Evolutionary conservation across 2,329 filamentous ascomycete species (phyloP).

Genomic region (Biscogniauxia mediterranea): DNA sequence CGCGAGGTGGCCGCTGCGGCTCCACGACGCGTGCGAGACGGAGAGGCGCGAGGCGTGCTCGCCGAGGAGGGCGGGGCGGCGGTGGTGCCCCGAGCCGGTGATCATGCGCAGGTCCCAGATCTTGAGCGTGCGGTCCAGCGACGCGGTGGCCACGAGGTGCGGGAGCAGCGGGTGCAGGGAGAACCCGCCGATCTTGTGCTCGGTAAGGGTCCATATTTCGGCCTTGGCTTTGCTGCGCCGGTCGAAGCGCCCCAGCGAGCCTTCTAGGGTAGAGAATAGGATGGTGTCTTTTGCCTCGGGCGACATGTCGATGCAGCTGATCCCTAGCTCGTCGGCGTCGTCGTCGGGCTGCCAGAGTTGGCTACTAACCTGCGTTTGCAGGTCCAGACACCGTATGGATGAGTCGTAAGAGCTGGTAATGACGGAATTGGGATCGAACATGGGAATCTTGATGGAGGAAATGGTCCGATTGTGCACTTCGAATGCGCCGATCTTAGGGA

Average conservation of each 20-base stretch:
- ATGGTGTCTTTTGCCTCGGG: constrained; percentile 68
- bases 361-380: constrained; percentile 74
- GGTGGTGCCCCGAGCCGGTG: constrained; percentile 56
- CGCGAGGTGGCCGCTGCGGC: constrained; percentile 77
- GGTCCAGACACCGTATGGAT: constrained; percentile 81
- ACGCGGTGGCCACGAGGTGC: constrained; percentile 84
- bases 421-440: constrained; percentile 69
- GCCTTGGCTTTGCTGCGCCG: constrained; percentile 59
- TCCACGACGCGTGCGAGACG: constrained; percentile 92
- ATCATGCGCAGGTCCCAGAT: constrained; percentile 85
- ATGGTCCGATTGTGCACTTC: constrained; percentile 91
- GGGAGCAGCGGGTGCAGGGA: constrained; percentile 76
- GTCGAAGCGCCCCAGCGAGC: constrained; percentile 79
- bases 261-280: constrained; percentile 84
- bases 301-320: constrained; percentile 82
- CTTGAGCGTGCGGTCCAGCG: constrained; percentile 82
- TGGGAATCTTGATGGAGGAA: constrained; percentile 75
- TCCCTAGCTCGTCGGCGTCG: constrained; percentile 67
- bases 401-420: constrained; percentile 92
- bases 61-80: constrained; percentile 68
- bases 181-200: constrained; percentile 96
- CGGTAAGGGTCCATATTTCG: constrained; percentile 72
- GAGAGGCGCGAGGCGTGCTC: constrained; percentile 81
- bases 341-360: constrained; percentile 78
- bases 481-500: constrained; percentile 82